phyloP scores from a whole-genome alignment of 2,329 filamentous ascomycete genomes.

The Grosmannia clavigera region DNA sequence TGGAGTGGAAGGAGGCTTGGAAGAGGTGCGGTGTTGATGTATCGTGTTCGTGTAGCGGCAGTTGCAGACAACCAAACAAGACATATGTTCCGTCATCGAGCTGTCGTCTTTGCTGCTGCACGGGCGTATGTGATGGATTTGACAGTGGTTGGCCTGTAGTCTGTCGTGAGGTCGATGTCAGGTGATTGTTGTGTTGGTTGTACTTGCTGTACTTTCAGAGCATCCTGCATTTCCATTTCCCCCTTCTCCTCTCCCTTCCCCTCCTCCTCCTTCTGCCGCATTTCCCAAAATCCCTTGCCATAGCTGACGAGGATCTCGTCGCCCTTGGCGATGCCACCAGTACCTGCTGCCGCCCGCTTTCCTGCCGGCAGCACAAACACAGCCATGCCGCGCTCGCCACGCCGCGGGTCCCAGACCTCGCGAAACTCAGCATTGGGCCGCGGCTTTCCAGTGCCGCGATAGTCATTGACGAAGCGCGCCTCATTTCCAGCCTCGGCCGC shows the following conservation, averaged over 20 bases:
- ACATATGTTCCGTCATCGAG: background rate
- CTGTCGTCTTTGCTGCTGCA: background rate
- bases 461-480: conserved; percentile 56
- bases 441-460: conserved; percentile 37
- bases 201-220: background rate
- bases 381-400: conserved; percentile 41
- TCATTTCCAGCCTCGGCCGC: conserved; percentile 48
- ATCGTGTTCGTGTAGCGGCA: too few species aligned
- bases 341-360: conserved; percentile 18
- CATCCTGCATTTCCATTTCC: background rate
- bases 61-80: too few species aligned
- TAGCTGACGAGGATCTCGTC: conserved; percentile 56
- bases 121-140: background rate
- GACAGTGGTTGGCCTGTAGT: background rate
- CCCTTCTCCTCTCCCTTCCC: background rate
- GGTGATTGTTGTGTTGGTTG: background rate
- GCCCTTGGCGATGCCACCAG: conserved; percentile 36
- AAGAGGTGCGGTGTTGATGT: background rate
- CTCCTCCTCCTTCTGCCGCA: conserved; percentile 26
- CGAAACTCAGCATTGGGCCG: conserved; percentile 47
- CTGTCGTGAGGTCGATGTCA: background rate
- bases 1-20: background rate
- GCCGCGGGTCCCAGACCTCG: conserved; percentile 41
- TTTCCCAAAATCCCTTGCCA: conserved; percentile 54
- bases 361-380: conserved; percentile 41